Evolutionary conservation across 441 rosid species (phyloP).

Genomic region (Euphorbia schlechtendalii): DNA sequence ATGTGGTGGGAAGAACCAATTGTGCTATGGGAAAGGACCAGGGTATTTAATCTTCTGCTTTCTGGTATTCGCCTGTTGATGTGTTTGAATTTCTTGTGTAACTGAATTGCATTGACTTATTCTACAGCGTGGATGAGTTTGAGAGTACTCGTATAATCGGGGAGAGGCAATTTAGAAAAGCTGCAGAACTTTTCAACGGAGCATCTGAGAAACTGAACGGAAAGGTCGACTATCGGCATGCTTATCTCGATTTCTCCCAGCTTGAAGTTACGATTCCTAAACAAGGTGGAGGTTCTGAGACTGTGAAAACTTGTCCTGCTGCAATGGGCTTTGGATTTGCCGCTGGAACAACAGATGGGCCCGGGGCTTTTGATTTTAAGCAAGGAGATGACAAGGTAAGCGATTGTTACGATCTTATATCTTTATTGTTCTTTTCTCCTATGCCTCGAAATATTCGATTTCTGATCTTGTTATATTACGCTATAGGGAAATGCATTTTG

Average conservation of each 20-base stretch:
- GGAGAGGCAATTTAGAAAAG: slow-evolving; percentile 76
- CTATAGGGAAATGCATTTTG: slow-evolving; percentile 85
- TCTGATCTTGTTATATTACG: slow-evolving; percentile 10
- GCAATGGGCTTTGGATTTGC: slow-evolving; percentile 98
- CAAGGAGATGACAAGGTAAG: slow-evolving; percentile 91
- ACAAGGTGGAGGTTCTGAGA: slow-evolving; percentile 55
- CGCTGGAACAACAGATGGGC: slow-evolving; percentile 98
- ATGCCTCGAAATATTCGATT: not conserved
- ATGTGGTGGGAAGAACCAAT: slow-evolving; percentile 82
- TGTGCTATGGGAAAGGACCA: slow-evolving; percentile 95
- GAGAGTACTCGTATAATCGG: slow-evolving; percentile 90
- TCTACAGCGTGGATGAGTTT: slow-evolving; percentile 78
- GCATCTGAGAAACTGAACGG: slow-evolving; percentile 77
- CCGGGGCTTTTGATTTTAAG: slow-evolving; percentile 93
- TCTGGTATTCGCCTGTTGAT: slow-evolving; percentile 1
- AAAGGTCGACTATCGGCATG: slow-evolving; percentile 69
- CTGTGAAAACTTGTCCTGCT: slow-evolving; percentile 83
- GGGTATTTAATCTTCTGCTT: slow-evolving; percentile 47
- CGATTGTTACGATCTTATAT: slow-evolving; percentile 5
- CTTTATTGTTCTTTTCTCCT: slow-evolving; percentile 9
- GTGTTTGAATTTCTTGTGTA: not conserved
- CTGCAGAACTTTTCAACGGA: slow-evolving; percentile 65
- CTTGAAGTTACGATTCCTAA: slow-evolving; percentile 57
- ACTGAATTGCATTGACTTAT: slow-evolving; percentile 21
- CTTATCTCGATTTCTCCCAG: slow-evolving; percentile 71